A percentile compares a stretch with the other conserved stretches of the same genome.
Conservation (phyloP, 208 protist species). For the Blastocrithidia nonstop region DNA sequence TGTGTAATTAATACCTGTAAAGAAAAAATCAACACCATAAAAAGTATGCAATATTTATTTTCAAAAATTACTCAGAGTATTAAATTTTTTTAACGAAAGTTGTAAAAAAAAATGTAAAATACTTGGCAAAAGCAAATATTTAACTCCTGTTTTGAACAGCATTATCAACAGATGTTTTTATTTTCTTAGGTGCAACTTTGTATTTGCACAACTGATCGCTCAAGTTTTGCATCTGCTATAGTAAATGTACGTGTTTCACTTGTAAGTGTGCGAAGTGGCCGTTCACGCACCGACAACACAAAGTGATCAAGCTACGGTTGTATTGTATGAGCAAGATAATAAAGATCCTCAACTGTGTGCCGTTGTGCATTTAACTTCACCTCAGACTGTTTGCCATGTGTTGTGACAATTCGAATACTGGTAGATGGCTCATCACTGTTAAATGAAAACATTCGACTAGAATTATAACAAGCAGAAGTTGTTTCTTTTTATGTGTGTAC, state of each 20-base stretch:
- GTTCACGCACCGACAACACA: slow-evolving; percentile 38
- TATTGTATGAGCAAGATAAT: slow-evolving; percentile 23
- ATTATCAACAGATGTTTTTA: too few relatives aligned
- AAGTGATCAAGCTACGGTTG: slow-evolving; percentile 23
- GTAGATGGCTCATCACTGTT: slow-evolving; percentile 26
- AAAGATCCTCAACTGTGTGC: slow-evolving; percentile 66
- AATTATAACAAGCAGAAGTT: too few relatives aligned
- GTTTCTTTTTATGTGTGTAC: too few relatives aligned
- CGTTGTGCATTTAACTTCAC: slow-evolving; percentile 53
- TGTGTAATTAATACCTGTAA: slow-evolving; percentile 2
- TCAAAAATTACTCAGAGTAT: background rate
- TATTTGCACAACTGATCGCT: slow-evolving; percentile 43
- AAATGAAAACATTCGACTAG: slow-evolving; percentile 12
- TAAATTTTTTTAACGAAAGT: background rate
- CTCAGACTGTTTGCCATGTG: slow-evolving; percentile 32
- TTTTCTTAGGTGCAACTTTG: too few relatives aligned
- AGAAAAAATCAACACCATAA: background rate
- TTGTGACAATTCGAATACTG: slow-evolving; percentile 44
- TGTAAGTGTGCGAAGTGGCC: slow-evolving; percentile 39
- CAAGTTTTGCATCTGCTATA: slow-evolving; percentile 39
- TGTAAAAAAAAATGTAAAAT: background rate
- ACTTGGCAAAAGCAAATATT: background rate
- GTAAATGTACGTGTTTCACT: slow-evolving; percentile 17
- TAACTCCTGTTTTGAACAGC: slow-evolving; percentile 5
- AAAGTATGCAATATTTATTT: background rate